Evolutionary conservation across 129 eudicot genomes (phyloP), one percentile per base, ranked within the genome.

Genomic region (Flaveria linearis): DNA sequence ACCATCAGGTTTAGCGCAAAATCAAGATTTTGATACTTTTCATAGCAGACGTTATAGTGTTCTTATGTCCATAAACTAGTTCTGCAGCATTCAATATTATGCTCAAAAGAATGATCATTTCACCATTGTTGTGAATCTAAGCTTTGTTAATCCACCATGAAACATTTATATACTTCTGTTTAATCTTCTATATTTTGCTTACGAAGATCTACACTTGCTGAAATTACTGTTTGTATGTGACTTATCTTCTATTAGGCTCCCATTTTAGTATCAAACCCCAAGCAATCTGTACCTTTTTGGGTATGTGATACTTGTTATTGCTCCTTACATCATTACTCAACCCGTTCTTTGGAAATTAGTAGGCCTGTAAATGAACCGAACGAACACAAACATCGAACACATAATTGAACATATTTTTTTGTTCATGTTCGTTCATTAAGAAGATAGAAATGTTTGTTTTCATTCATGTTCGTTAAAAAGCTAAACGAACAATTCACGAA

Each of bases 11-110:
- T 77, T 39, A 42, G 28, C 51, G 64, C 33, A 72, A 43, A 77
- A 71, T 49, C 55, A 79, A 71, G 82, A 79, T 79, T 72, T 79
- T 79, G 82, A 79, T 79, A 65, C 58, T 69, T 78, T 43, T 18
- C 26, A 12, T 56, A 68, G 68, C 56, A 77, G 68, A 68, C 45
- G 22, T 49, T 36, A 65, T 12, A 49, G 16, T 76, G 66, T 65
- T 50, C 20, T 47, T 76, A 62, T 76, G 73, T 76, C 69, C 72
- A 51, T 75, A 76, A 65, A 76, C 78, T 58, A 56, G 50, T 65
- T 64, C 28, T 76, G 50, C 65, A 65, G 63, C 50, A 65, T 26
- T 64, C 16, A 46, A 26, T 2, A 22, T 76, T 57, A 22, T 76
- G 74, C 57, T 76, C 57, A 58, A 57, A 69, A 58, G 76, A 45